phyloP scores from a whole-genome alignment of 2,329 filamentous ascomycete species.

The Aureobasidium sp. region DNA sequence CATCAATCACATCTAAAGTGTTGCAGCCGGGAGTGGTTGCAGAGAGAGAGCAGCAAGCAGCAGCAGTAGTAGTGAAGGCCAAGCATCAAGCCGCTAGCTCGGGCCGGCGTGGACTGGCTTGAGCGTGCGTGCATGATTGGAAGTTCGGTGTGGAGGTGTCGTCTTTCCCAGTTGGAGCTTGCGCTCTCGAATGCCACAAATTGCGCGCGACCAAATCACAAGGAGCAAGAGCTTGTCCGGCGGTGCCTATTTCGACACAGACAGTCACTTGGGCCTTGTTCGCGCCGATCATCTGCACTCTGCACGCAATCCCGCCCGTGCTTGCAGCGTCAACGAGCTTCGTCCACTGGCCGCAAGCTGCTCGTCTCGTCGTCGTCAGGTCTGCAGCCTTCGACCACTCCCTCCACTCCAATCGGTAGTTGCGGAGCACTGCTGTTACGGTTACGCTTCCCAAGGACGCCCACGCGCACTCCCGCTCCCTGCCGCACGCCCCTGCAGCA shows the following conservation, averaged over 20 bases:
- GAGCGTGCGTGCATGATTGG: conserved; percentile 9
- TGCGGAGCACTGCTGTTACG: neutral
- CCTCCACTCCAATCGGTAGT: conserved; percentile 13
- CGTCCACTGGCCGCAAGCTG: neutral
- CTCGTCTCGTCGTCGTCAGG: neutral
- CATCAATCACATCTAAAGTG: neutral
- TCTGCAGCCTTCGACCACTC: conserved; percentile 5
- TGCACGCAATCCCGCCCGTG: conserved; percentile 29
- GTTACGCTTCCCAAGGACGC: neutral
- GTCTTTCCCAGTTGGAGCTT: neutral
- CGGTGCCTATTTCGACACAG: conserved; percentile 10
- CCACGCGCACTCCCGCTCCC: conserved; percentile 12
- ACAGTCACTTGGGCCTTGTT: conserved; percentile 1
- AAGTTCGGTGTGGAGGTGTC: conserved; percentile 1
- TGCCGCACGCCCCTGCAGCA: conserved; percentile 10
- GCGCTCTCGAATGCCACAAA: neutral
- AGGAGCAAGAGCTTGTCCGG: conserved; percentile 5
- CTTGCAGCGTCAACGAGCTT: neutral
- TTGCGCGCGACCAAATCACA: conserved; percentile 11
- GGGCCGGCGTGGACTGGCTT: conserved; percentile 6
- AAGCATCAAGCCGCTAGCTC: conserved; percentile 3
- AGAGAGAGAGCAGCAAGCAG: neutral
- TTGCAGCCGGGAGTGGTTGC: conserved; percentile 1
- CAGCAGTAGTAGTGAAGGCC: neutral
- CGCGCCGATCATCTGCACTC: conserved; percentile 43